These are phyloP conservation scores for Diaporthe nobilis DNA, from an alignment of 2,329 filamentous ascomycete genomes.

Conservation along the genomic window DNA sequence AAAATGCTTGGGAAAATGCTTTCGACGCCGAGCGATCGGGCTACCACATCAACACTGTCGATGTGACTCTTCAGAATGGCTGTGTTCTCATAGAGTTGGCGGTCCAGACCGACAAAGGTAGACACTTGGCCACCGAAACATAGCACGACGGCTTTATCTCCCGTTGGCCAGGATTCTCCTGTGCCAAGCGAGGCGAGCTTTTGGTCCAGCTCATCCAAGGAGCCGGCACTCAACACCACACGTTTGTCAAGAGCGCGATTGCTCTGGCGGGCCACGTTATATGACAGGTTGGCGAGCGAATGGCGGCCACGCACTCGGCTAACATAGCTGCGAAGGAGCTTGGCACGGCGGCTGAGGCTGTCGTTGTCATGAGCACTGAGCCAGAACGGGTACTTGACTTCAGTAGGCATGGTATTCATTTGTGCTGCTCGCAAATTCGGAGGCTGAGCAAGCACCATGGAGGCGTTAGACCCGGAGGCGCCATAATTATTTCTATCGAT, in stretches of 20 bases:
- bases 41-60: slow-evolving; percentile 43
- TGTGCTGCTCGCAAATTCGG: slow-evolving; percentile 40
- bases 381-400: slow-evolving; percentile 17
- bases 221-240: slow-evolving; percentile 48
- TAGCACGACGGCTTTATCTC: slow-evolving; percentile 1
- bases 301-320: neutral
- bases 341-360: neutral
- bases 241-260: slow-evolving; percentile 46
- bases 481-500: slow-evolving; percentile 53
- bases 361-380: slow-evolving; percentile 18
- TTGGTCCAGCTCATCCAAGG: slow-evolving; percentile 46
- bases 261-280: slow-evolving; percentile 50
- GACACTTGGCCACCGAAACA: slow-evolving; percentile 46
- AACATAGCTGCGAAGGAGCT: neutral
- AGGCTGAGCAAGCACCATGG: slow-evolving; percentile 44
- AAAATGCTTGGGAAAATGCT: slow-evolving; percentile 45
- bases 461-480: slow-evolving; percentile 50
- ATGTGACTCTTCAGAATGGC: slow-evolving; percentile 47
- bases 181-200: neutral
- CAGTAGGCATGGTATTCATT: neutral
- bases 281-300: slow-evolving; percentile 48
- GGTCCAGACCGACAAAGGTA: slow-evolving; percentile 50
- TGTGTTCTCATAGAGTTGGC: slow-evolving; percentile 48
- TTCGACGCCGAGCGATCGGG: slow-evolving; percentile 41
- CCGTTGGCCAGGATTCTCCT: neutral